These are phyloP conservation scores for Rhizophora apiculata DNA, from an alignment of 345 rosid genomes.

Conservation along the genomic window DNA sequence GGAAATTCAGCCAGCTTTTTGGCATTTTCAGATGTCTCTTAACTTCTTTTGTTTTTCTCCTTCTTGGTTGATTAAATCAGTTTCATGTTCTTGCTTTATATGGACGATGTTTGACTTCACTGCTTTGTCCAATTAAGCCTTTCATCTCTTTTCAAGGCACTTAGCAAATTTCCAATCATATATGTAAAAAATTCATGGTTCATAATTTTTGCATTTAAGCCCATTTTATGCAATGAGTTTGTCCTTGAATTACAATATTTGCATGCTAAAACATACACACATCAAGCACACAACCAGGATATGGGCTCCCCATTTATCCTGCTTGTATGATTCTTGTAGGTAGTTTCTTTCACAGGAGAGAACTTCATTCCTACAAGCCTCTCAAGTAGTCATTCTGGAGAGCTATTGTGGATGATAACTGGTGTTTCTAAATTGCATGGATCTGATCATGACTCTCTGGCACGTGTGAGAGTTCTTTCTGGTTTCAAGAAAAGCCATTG, in stretches of 20 bases:
- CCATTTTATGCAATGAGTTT: background rate
- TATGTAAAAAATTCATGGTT: background rate
- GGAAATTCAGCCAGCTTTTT: too few species aligned
- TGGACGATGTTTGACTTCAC: background rate
- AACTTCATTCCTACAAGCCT: slow-evolving; percentile 74
- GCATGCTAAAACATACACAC: too few species aligned
- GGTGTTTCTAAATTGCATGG: slow-evolving; percentile 66
- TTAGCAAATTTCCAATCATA: background rate
- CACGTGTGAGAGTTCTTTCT: slow-evolving; percentile 48
- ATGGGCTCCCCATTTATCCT: background rate
- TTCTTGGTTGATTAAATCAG: too few species aligned
- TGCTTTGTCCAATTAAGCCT: background rate
- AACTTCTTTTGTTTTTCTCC: too few species aligned
- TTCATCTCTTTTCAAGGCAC: too few species aligned
- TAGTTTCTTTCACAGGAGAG: slow-evolving; percentile 48
- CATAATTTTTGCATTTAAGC: background rate
- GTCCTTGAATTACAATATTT: too few species aligned
- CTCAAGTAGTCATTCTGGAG: slow-evolving; percentile 38
- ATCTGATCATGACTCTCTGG: slow-evolving; percentile 42
- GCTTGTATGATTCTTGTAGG: slow-evolving; percentile 37
- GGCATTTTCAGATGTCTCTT: too few species aligned
- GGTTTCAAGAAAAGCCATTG: slow-evolving; percentile 28
- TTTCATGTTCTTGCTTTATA: too few species aligned
- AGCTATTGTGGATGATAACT: slow-evolving; percentile 64
- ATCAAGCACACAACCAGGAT: too few species aligned